Conservation (phyloP, 2,329 filamentous ascomycete genomes). For the Hirsutella rhossiliensis region DNA sequence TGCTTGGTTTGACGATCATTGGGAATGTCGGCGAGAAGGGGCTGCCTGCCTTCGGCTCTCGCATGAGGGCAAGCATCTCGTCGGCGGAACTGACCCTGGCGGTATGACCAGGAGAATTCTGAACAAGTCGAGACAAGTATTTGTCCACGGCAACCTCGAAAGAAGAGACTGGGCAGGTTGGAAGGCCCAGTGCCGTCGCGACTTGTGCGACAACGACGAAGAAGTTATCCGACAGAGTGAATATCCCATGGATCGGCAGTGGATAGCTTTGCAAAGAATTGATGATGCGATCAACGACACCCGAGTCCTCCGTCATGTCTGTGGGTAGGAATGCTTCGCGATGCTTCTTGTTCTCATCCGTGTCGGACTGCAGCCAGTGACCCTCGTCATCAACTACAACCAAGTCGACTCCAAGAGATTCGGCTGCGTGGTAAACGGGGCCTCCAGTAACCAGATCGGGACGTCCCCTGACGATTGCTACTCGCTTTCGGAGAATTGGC, state of each 20-base stretch:
- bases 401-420: background rate
- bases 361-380: background rate
- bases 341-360: background rate
- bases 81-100: background rate
- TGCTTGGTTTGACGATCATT: background rate
- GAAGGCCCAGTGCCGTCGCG: background rate
- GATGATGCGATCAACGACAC: background rate
- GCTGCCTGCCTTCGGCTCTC: background rate
- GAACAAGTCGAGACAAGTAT: background rate
- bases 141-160: background rate
- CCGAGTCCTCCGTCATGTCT: background rate
- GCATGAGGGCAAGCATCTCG: background rate
- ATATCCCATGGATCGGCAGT: background rate
- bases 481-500: background rate
- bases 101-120: background rate
- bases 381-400: background rate
- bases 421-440: background rate
- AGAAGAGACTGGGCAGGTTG: background rate
- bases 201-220: background rate
- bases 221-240: background rate
- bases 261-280: background rate
- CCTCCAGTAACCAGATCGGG: background rate
- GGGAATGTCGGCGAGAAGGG: background rate
- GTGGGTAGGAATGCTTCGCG: background rate
- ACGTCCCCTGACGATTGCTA: background rate